Conservation (phyloP, 2,329 filamentous ascomycete genomes). For the Pseudopithomyces maydicus region DNA sequence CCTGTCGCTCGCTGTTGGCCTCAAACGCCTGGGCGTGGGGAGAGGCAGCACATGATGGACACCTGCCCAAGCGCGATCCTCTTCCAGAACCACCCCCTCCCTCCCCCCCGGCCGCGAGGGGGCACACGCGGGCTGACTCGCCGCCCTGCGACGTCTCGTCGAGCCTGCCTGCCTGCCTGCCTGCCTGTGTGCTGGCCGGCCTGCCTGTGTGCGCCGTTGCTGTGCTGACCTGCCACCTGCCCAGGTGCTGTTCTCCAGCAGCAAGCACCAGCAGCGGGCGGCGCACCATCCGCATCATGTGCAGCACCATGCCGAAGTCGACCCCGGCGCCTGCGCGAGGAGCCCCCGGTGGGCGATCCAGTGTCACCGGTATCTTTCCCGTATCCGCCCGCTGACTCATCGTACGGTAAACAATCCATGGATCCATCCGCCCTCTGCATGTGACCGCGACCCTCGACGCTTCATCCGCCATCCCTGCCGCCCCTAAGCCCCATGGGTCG, state of each 20-base stretch:
- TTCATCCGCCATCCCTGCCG: constrained; percentile 20
- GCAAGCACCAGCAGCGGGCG: not conserved
- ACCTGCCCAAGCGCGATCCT: constrained; percentile 11
- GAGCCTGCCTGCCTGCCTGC: too few species aligned
- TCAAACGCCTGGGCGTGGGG: constrained; percentile 38
- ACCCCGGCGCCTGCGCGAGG: not conserved
- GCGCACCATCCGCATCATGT: not conserved
- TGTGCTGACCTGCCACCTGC: too few species aligned
- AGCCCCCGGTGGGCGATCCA: not conserved
- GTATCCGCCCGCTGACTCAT: not conserved
- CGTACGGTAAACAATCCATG: constrained; percentile 6
- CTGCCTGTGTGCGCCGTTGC: too few species aligned
- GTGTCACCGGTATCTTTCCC: not conserved
- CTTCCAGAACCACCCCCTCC: constrained; percentile 36
- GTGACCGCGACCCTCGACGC: constrained; percentile 25
- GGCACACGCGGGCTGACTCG: constrained; percentile 41
- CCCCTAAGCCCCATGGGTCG: constrained; percentile 18
- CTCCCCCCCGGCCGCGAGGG: constrained; percentile 22
- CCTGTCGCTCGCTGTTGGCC: constrained; percentile 12
- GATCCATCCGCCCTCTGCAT: constrained; percentile 18
- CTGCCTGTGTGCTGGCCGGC: too few species aligned
- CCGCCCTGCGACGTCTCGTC: constrained; percentile 2
- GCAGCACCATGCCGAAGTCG: constrained; percentile 1
- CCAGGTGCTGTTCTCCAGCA: too few species aligned
- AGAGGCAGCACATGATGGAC: constrained; percentile 37